These are phyloP conservation scores for Monosporascus sp. DNA, from an alignment of 2,329 filamentous ascomycete species.

Conservation along the genomic window DNA sequence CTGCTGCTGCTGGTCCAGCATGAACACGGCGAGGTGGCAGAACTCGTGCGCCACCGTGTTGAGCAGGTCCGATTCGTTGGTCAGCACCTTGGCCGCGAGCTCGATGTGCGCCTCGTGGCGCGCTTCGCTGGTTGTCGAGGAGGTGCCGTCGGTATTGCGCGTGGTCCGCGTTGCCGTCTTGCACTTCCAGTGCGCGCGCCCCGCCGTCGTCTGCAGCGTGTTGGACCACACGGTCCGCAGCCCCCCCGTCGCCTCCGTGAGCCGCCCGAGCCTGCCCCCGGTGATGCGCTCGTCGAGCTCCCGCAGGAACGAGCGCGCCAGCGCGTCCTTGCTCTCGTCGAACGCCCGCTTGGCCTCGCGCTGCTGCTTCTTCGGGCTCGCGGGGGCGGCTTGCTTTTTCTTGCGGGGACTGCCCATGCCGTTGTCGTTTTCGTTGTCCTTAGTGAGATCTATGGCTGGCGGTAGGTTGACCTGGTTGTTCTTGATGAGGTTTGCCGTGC, in stretches of 20 bases:
- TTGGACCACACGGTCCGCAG: constrained; percentile 69
- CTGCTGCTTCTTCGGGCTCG: constrained; percentile 25
- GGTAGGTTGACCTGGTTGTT: background rate
- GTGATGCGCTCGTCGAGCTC: constrained; percentile 67
- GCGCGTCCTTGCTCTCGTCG: constrained; percentile 51
- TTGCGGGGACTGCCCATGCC: constrained; percentile 2
- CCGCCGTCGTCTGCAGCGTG: constrained; percentile 74
- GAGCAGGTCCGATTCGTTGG: constrained; percentile 67
- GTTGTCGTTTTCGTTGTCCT: background rate
- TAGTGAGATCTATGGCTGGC: background rate
- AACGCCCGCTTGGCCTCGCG: constrained; percentile 54
- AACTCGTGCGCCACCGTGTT: constrained; percentile 97
- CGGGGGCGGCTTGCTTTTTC: constrained; percentile 5
- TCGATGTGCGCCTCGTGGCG: constrained; percentile 75
- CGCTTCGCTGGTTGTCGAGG: constrained; percentile 27
- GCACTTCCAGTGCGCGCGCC: constrained; percentile 66
- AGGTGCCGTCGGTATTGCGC: constrained; percentile 21
- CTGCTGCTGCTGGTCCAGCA: constrained; percentile 68
- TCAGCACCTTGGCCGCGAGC: constrained; percentile 81
- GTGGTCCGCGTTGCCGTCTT: constrained; percentile 41
- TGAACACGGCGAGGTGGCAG: constrained; percentile 89
- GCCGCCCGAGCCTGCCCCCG: constrained; percentile 48
- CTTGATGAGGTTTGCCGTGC: constrained; percentile 1
- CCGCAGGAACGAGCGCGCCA: constrained; percentile 58
- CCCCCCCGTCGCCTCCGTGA: constrained; percentile 62